Evolutionary conservation across 352 stramenopile species (phyloP).

Genomic region (Globisporangium spiculum): DNA sequence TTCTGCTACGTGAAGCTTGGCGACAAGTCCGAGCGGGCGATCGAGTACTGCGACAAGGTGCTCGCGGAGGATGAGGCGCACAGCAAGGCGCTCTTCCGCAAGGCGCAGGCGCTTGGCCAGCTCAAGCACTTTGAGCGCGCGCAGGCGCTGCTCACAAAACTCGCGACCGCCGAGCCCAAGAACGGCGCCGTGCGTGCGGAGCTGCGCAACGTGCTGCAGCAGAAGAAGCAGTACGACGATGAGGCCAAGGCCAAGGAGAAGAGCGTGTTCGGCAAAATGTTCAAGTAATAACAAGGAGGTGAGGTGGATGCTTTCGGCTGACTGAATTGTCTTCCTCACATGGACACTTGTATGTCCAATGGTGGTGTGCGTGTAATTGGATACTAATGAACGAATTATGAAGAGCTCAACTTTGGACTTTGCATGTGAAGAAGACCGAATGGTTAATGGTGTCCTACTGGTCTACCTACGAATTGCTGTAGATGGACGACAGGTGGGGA

Average conservation of each 20-base stretch:
- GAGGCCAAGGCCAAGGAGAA: conserved; percentile 57
- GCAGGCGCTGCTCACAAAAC: conserved; percentile 45
- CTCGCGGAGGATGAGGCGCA: conserved; percentile 58
- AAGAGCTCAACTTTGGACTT: neutral
- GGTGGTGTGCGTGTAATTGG: neutral
- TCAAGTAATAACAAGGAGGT: conserved; percentile 4
- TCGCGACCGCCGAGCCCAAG: conserved; percentile 64
- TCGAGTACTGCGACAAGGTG: conserved; percentile 74
- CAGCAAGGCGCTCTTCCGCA: conserved; percentile 80
- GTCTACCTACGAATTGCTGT: neutral
- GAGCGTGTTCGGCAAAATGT: conserved; percentile 70
- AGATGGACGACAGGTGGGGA: conserved; percentile 33
- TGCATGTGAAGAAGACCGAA: too few relatives aligned
- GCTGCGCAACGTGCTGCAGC: conserved; percentile 46
- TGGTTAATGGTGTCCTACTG: too few relatives aligned
- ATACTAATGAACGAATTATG: neutral
- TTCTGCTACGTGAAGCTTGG: conserved; percentile 79
- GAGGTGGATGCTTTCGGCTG: neutral
- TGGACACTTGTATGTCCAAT: neutral
- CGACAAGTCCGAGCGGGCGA: conserved; percentile 38
- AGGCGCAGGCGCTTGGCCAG: conserved; percentile 69
- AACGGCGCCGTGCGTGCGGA: conserved; percentile 64
- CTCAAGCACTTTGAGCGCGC: conserved; percentile 56
- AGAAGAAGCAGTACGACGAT: conserved; percentile 56
- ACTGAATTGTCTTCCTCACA: neutral